Evolutionary conservation across 345 rosid genomes (phyloP).

Genomic region (Salix arbutifolia): DNA sequence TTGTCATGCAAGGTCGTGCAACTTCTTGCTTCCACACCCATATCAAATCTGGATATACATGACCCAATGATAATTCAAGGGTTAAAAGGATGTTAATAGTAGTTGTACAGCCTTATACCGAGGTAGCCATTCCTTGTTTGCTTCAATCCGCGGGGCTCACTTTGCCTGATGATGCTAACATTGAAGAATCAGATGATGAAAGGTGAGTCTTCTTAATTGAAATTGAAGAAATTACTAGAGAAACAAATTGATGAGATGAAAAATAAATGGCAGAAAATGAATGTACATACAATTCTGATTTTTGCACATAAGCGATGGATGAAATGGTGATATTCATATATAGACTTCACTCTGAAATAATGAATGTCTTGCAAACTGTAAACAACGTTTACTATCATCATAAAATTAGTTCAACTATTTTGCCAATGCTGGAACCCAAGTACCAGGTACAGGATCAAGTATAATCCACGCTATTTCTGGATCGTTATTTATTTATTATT

Average conservation of each 20-base stretch:
- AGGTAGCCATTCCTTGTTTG: constrained; percentile 11
- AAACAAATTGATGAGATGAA: background rate
- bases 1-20: background rate
- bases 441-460: background rate
- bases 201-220: background rate
- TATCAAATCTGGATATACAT: too few species aligned
- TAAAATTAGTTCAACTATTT: background rate
- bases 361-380: background rate
- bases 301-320: background rate
- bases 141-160: constrained; percentile 11
- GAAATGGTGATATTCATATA: too few species aligned
- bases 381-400: too few species aligned
- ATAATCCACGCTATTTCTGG: background rate
- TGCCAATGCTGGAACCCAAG: background rate
- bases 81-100: background rate
- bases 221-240: background rate
- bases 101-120: background rate
- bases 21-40: background rate
- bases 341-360: background rate
- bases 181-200: background rate
- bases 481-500: background rate
- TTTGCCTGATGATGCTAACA: background rate
- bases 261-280: background rate
- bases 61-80: constrained; percentile 5
- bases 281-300: background rate